Conservation (phyloP, 2,329 filamentous ascomycete species). For the Byssoonygena ceratinophila region DNA sequence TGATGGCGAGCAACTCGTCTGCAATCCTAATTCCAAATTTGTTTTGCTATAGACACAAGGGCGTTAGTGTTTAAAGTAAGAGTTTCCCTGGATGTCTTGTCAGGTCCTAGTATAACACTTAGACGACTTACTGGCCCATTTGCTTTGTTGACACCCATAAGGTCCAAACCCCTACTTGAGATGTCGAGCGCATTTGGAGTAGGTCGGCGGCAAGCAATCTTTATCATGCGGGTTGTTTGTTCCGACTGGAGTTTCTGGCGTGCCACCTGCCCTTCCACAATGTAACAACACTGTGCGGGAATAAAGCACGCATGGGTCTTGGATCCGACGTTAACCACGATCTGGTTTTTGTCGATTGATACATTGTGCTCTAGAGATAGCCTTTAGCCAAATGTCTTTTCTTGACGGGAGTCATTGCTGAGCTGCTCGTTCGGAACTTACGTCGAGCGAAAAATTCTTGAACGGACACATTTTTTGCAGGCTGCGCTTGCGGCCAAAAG, state of each 20-base stretch:
- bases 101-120: not conserved
- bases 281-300: constrained; percentile 54
- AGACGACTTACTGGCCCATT: constrained; percentile 8
- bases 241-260: constrained; percentile 48
- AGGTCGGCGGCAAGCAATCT: constrained; percentile 58
- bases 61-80: not conserved
- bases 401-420: not conserved
- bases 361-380: constrained; percentile 30
- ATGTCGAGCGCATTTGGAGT: constrained; percentile 58
- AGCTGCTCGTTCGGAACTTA: not conserved
- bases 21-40: constrained; percentile 17
- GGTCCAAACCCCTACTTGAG: constrained; percentile 39
- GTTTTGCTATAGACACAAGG: not conserved
- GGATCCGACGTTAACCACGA: constrained; percentile 58
- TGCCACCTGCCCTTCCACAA: constrained; percentile 55
- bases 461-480: constrained; percentile 29
- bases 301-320: constrained; percentile 49
- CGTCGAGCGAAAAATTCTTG: constrained; percentile 38
- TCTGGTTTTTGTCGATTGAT: constrained; percentile 33
- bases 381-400: not conserved
- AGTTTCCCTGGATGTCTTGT: not conserved
- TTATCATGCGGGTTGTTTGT: constrained; percentile 60
- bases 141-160: constrained; percentile 9
- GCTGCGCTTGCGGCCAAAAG: not conserved
- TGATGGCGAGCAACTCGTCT: constrained; percentile 16